Conservation (phyloP, 257 asterid species). For the Leonotis leonurus region DNA sequence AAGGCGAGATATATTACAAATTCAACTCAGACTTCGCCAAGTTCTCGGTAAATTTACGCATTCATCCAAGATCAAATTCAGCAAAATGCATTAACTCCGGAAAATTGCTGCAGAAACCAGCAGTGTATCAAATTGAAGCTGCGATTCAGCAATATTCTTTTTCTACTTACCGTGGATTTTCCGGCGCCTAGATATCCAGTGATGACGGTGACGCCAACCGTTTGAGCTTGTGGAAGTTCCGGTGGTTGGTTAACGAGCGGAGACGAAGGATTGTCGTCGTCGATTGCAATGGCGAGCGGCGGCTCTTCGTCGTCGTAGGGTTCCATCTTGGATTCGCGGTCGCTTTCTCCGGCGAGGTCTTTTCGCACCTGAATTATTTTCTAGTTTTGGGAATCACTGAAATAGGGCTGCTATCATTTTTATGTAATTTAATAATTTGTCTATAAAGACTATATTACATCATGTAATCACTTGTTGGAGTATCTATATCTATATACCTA, state of each 20-base stretch:
- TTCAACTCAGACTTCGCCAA: constrained; percentile 1
- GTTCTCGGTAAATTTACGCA: not conserved
- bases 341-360: constrained; percentile 1
- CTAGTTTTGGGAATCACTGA: too few species aligned
- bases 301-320: constrained; percentile 70
- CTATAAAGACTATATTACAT: too few species aligned
- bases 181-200: constrained; percentile 98
- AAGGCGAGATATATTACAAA: not conserved
- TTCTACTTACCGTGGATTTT: constrained; percentile 70
- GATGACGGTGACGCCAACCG: constrained; percentile 91
- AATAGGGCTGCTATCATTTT: too few species aligned
- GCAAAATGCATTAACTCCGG: not conserved
- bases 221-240: constrained; percentile 32
- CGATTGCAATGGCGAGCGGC: constrained; percentile 74
- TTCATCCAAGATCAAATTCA: not conserved
- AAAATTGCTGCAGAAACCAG: not conserved
- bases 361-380: not conserved
- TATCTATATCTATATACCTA: too few species aligned
- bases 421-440: too few species aligned
- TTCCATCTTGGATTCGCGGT: constrained; percentile 38
- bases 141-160: not conserved
- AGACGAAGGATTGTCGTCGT: constrained; percentile 19
- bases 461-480: too few species aligned
- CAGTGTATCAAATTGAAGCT: not conserved
- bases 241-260: constrained; percentile 9